Evolutionary conservation across 208 protist species (phyloP).

Genomic region (Leishmania amazonensis): DNA sequence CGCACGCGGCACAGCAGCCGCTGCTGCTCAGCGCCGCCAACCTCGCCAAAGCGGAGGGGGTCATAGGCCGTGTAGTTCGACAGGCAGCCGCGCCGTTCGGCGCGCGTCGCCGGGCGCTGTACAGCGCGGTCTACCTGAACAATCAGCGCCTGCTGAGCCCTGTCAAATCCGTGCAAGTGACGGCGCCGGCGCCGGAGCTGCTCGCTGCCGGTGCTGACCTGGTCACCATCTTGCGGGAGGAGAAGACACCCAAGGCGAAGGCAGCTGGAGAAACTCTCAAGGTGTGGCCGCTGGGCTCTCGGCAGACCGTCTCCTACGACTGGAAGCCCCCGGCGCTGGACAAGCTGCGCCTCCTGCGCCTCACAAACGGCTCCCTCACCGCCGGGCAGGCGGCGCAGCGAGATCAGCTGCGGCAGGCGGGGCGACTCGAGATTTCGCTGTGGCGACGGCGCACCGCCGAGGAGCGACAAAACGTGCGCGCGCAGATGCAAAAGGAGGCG

Average conservation of each 20-base stretch:
- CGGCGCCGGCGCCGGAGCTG: slow-evolving; percentile 40
- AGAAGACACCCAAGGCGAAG: slow-evolving; percentile 6
- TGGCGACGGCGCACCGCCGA: slow-evolving; percentile 57
- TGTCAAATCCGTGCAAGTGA: slow-evolving; percentile 44
- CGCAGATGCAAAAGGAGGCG: slow-evolving; percentile 18
- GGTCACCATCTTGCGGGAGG: slow-evolving; percentile 11
- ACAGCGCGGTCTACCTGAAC: slow-evolving; percentile 20
- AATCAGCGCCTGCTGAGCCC: slow-evolving; percentile 49
- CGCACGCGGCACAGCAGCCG: slow-evolving; percentile 67
- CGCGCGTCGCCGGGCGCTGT: slow-evolving; percentile 51
- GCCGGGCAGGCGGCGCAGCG: slow-evolving; percentile 54
- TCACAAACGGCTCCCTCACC: slow-evolving; percentile 41
- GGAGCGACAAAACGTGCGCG: slow-evolving; percentile 36
- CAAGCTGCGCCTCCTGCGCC: slow-evolving; percentile 32
- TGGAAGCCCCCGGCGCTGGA: slow-evolving; percentile 58
- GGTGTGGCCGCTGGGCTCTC: slow-evolving; percentile 76
- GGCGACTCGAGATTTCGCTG: slow-evolving; percentile 75
- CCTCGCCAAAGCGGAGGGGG: slow-evolving; percentile 67
- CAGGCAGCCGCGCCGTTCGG: slow-evolving; percentile 53
- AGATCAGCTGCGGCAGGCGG: slow-evolving; percentile 30
- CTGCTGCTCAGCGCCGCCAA: slow-evolving; percentile 54
- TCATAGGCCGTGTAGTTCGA: slow-evolving; percentile 42
- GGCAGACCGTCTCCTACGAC: slow-evolving; percentile 60
- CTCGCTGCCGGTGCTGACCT: slow-evolving; percentile 46
- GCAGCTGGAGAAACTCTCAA: slow-evolving; percentile 1